Conservation (phyloP, 768 basidiomycete species). For the Ephemerocybe angulata region DNA sequence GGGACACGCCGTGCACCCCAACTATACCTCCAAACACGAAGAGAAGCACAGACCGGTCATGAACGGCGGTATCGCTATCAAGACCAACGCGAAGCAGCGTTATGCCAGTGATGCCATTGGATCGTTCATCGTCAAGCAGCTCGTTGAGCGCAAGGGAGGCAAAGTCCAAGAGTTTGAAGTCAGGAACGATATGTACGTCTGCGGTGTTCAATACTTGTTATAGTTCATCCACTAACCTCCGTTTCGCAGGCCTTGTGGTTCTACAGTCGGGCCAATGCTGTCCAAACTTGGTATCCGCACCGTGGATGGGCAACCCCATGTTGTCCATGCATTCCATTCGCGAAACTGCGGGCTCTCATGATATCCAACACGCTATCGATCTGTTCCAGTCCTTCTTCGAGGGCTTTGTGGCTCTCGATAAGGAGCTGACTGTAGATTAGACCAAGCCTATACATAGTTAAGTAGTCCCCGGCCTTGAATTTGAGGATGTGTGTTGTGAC, state of each 20-base stretch:
- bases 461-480: no score
- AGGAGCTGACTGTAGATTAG: slow-evolving; percentile 51
- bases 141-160: slow-evolving; percentile 74
- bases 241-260: slow-evolving; percentile 71
- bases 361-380: slow-evolving; percentile 73
- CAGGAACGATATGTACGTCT: slow-evolving; percentile 79
- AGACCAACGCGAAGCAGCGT: slow-evolving; percentile 85
- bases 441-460: no score
- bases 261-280: slow-evolving; percentile 88
- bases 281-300: slow-evolving; percentile 84
- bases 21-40: slow-evolving; percentile 78
- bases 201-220: neutral
- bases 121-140: slow-evolving; percentile 72
- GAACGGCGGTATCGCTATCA: slow-evolving; percentile 86
- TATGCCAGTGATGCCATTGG: slow-evolving; percentile 73
- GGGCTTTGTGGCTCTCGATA: slow-evolving; percentile 68
- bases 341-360: slow-evolving; percentile 80
- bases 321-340: slow-evolving; percentile 94
- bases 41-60: slow-evolving; percentile 78
- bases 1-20: slow-evolving; percentile 86
- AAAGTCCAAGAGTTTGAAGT: slow-evolving; percentile 82
- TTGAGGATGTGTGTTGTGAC: no score
- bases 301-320: slow-evolving; percentile 89
- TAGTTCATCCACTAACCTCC: neutral
- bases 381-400: slow-evolving; percentile 84